Base-by-base conservation (phyloP, 108 stramenopile genomes). In the Cyclotella baltica region DNA sequence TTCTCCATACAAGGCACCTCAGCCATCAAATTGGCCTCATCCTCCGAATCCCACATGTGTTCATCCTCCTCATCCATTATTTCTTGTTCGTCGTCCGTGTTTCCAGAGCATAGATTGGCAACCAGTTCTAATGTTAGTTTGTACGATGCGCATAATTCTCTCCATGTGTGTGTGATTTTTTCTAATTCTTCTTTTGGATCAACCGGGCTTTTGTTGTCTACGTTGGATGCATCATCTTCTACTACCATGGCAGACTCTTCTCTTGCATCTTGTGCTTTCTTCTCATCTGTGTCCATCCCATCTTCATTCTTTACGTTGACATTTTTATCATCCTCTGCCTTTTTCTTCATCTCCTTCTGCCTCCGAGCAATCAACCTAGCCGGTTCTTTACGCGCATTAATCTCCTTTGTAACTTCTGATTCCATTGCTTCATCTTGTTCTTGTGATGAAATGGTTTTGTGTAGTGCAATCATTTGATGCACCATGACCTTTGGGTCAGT, bases 331-430 rank as follows among this genome's bases (percentile, higher is more conserved):
- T 75, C 65, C 74, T 66, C 19, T 55, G 43, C 10, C 23, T 67
- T 34, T 35, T 74, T 37, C 29, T 82, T 80, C 74, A 76, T 73
- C 57, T 84, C 55, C 79, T 91, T 87, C 67, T 89, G 90, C 33
- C 93, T 69, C 22, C 86, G 55, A 2, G 90, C 93, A 80, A 94
- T 94, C 18, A 69, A 18, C 50, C 89, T 53, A 0, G 93, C 88
- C 15, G 90, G 87, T 77, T 94, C 93, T 23, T 89, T 83, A 22
- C 89, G 81, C 15, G 80, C 78, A 56, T 87, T 76, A 34, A 91
- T 84, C 48, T 76, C 71, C 19, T 72, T 70, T 13, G 88, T 77
- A 61, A 90, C 80, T 33, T 87, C 76, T 28, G 59, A 75, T 83
- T 93, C 92, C 73, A 93, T 71, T 37, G 56, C 35, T 47, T 83